A percentile compares a stretch with the other conserved stretches of the same genome.
Evolutionary conservation across 208 protist species (phyloP).

Genomic region (Blastocrithidia nonstop): DNA sequence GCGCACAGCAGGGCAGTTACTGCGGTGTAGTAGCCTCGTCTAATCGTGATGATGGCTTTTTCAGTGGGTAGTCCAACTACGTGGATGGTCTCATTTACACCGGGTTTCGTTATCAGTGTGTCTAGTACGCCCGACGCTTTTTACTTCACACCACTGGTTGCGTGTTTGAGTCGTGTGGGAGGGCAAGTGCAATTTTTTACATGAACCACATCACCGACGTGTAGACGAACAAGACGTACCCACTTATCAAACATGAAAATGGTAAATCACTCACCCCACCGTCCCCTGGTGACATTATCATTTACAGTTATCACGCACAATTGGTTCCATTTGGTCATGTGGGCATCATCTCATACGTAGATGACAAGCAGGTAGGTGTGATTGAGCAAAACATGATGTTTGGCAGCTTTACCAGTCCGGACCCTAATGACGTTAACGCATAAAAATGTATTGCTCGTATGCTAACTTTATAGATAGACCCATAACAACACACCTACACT

Average conservation of each 20-base stretch:
- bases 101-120: slow-evolving; percentile 67
- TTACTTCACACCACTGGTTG: slow-evolving; percentile 57
- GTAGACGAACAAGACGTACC: slow-evolving; percentile 27
- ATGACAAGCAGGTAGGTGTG: slow-evolving; percentile 39
- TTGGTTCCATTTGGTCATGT: slow-evolving; percentile 58
- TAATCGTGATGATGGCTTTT: slow-evolving; percentile 70
- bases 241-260: slow-evolving; percentile 32
- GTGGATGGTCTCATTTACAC: slow-evolving; percentile 44
- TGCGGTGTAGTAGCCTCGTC: slow-evolving; percentile 40
- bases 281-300: slow-evolving; percentile 41
- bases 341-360: slow-evolving; percentile 54
- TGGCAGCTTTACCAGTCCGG: slow-evolving; percentile 22
- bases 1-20: slow-evolving; percentile 54
- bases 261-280: slow-evolving; percentile 19
- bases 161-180: slow-evolving; percentile 45
- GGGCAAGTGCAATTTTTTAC: slow-evolving; percentile 49
- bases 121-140: slow-evolving; percentile 67
- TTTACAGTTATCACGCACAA: slow-evolving; percentile 38
- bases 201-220: slow-evolving; percentile 45
- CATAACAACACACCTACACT: slow-evolving; percentile 14
- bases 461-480: slow-evolving; percentile 14
- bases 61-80: slow-evolving; percentile 70
- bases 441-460: slow-evolving; percentile 47
- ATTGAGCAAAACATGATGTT: slow-evolving; percentile 68
- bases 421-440: slow-evolving; percentile 29